A percentile compares a stretch with the other conserved stretches of the same genome.
These are phyloP conservation scores for Stevia rebaudiana DNA, from an alignment of 140 eudicot species.

Conservation along the genomic window DNA sequence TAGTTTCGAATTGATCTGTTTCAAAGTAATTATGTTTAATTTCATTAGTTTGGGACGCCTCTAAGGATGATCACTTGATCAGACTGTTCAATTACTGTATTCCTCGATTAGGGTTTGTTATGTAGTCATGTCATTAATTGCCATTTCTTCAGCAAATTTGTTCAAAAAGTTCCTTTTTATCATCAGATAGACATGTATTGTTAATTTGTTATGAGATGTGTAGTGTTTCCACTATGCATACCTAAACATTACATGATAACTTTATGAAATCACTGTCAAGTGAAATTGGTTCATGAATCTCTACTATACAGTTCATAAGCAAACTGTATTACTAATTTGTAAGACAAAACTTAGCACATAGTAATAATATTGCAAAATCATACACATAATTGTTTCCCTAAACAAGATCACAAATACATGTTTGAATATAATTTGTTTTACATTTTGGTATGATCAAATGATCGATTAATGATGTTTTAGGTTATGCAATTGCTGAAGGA, in stretches of 20 bases:
- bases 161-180: too few relatives aligned
- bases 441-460: neutral
- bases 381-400: neutral
- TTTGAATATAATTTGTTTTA: neutral
- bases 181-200: too few relatives aligned
- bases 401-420: neutral
- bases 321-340: neutral
- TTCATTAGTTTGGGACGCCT: neutral
- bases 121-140: neutral
- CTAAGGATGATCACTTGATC: neutral
- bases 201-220: too few relatives aligned
- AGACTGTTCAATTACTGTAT: neutral
- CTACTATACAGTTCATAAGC: neutral
- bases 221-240: neutral
- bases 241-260: neutral
- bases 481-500: slow-evolving; percentile 86
- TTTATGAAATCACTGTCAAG: neutral
- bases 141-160: neutral
- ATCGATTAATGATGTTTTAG: slow-evolving; percentile 28
- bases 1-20: neutral
- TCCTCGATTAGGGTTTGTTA: neutral
- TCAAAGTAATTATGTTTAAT: neutral
- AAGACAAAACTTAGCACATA: neutral
- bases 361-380: neutral
- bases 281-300: slow-evolving; percentile 1